Percentiles rank a stretch among this genome's conserved stretches.
Conservation (phyloP, 129 eudicot species). For the Solidago caesia region DNA sequence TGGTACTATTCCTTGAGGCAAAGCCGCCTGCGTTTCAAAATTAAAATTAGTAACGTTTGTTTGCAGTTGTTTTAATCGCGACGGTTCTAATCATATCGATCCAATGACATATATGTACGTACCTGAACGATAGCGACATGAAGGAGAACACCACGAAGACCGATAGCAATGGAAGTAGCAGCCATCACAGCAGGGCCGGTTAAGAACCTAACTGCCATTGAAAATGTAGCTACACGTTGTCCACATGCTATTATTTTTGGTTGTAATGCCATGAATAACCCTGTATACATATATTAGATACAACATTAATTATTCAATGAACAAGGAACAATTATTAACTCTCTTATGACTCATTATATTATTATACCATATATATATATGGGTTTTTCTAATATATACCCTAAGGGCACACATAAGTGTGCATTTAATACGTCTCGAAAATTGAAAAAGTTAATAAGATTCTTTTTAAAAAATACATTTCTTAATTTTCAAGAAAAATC, state of each 20-base stretch:
- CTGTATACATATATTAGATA: conserved; percentile 29
- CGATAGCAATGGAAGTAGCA: conserved; percentile 90
- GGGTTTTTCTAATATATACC: too few relatives aligned
- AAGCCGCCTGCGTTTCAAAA: conserved; percentile 67
- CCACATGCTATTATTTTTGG: conserved; percentile 98
- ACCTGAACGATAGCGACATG: conserved; percentile 99
- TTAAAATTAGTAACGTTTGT: background rate
- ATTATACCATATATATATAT: background rate
- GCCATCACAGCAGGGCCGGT: conserved; percentile 99
- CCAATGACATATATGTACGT: background rate
- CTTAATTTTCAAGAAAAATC: too few relatives aligned
- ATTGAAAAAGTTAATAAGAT: too few relatives aligned
- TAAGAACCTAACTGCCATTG: conserved; percentile 96
- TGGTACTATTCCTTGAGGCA: conserved; percentile 97
- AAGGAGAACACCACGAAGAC: conserved; percentile 87
- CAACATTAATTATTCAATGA: conserved; percentile 11
- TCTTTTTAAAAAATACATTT: too few relatives aligned
- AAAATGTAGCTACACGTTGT: conserved; percentile 78
- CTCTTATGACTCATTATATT: background rate
- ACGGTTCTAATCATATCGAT: background rate
- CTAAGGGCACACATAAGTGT: too few relatives aligned
- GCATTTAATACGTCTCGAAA: too few relatives aligned
- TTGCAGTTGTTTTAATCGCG: background rate
- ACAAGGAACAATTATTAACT: background rate
- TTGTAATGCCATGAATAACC: conserved; percentile 96